Evolutionary conservation across 169 alveolate species (phyloP).

Genomic region (Cyclospora cayetanensis): DNA sequence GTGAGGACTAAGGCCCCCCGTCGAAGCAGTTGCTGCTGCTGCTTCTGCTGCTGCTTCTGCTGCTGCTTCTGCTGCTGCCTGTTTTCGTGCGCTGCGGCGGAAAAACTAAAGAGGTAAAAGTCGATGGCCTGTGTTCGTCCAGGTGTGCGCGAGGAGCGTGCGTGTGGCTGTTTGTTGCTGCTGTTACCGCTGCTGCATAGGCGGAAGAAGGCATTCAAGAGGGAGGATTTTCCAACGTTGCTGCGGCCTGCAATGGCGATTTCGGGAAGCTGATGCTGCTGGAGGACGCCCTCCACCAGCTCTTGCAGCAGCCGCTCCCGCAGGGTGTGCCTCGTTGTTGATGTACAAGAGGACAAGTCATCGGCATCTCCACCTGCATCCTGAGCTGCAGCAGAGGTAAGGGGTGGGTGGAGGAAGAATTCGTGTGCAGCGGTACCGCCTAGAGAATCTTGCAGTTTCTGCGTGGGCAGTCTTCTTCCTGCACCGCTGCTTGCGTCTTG

Average conservation of each 20-base stretch:
- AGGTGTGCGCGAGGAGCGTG: slow-evolving; percentile 62
- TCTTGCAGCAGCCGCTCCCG: slow-evolving; percentile 7
- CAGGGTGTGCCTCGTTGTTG: neutral
- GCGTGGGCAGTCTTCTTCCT: too few species aligned
- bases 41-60: neutral
- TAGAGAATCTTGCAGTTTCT: neutral
- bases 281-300: slow-evolving; percentile 14
- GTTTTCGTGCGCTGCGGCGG: neutral
- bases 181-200: neutral
- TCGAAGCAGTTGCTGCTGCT: slow-evolving; percentile 2
- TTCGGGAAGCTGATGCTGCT: slow-evolving; percentile 61
- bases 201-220: slow-evolving; percentile 28
- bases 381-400: too few species aligned
- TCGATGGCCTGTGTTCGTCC: slow-evolving; percentile 71
- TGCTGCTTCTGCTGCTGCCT: neutral
- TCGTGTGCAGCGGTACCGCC: too few species aligned
- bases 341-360: slow-evolving; percentile 39
- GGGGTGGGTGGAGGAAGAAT: too few species aligned
- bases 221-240: slow-evolving; percentile 72
- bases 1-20: slow-evolving; percentile 53
- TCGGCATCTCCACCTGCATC: too few species aligned
- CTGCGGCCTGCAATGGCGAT: slow-evolving; percentile 68
- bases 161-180: slow-evolving; percentile 39
- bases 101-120: slow-evolving; percentile 18
- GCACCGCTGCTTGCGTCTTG: neutral